Percentiles rank a stretch among this genome's conserved stretches.
Evolutionary conservation across 768 basidiomycete genomes (phyloP).

Genomic region (Pleurotus sapidus): DNA sequence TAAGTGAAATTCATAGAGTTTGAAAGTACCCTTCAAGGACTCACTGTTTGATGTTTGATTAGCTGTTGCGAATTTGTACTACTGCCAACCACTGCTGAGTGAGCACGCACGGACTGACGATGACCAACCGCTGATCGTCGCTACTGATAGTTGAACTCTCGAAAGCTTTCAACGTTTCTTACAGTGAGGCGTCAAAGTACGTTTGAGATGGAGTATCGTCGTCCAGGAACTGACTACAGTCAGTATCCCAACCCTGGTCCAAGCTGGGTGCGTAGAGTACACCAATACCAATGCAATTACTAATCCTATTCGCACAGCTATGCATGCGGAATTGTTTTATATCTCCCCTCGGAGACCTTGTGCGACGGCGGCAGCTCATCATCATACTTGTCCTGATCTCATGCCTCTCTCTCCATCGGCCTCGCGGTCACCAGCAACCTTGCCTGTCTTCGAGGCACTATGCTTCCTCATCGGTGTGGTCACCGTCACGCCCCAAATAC

Average conservation of each 20-base stretch:
- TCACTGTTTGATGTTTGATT: background rate
- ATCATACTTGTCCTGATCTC: conserved; percentile 54
- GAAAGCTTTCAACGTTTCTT: conserved; percentile 29
- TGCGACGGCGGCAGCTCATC: conserved; percentile 70
- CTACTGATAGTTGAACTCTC: conserved; percentile 37
- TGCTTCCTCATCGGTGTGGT: conserved; percentile 69
- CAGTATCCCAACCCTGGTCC: conserved; percentile 36
- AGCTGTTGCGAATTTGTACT: conserved; percentile 80
- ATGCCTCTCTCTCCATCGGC: conserved; percentile 63
- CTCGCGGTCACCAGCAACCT: conserved; percentile 61
- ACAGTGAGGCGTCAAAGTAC: conserved; percentile 21
- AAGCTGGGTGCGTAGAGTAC: conserved; percentile 37
- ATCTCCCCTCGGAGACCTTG: conserved; percentile 80
- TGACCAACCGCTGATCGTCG: background rate
- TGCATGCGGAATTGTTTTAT: conserved; percentile 72
- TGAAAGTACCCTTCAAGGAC: background rate
- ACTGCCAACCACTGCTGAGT: conserved; percentile 80
- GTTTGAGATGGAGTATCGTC: background rate
- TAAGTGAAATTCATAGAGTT: conserved; percentile 26
- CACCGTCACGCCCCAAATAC: conserved; percentile 76
- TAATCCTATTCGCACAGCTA: conserved; percentile 40
- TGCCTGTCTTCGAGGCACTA: conserved; percentile 57
- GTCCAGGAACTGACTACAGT: background rate
- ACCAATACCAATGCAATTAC: background rate
- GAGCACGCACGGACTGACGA: conserved; percentile 16